Base-by-base conservation (phyloP, 805 yeast species). In the Wickerhamiella spandovensis region DNA sequence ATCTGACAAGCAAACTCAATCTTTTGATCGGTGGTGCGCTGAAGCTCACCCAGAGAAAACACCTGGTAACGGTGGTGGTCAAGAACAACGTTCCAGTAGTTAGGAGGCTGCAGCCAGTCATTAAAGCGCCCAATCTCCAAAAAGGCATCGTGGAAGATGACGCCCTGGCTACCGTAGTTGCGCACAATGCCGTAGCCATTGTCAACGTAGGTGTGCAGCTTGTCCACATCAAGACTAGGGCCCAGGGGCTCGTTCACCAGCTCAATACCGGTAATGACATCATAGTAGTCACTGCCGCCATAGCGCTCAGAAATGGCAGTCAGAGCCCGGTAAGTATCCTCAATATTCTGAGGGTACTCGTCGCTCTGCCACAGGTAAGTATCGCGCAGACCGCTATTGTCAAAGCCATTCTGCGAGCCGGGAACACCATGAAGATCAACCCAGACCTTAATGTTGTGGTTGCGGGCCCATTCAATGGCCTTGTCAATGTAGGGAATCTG, bases 351-450 rank as follows among this genome's bases (percentile, higher is more conserved):
- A 51, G 73, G 71, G 32, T 70, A 73, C 44, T 72, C 62, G 60
- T 39, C 74, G 48, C 30, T 43, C 48, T 54, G 82, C 78, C 84
- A 87, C 2, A 65, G 65, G 46, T 72, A 61, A 1, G 59, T 39
- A 62, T 82, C 96, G 60, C 95, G 76, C 54, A 77, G 69, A 24
- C 97, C 97, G 8, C 95, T 85, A 71, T 89, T 89, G 67, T 89
- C 97, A 61, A 87, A 90, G 13, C 97, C 97, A 64, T 89, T 89
- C 66, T 89, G 97, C 21, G 95, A 84, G 21, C 96, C 97, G 32
- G 95, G 94, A n/a, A 84, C 95, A 54, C 97, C 97, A 64, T 89
- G 97, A 61, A 89, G 67, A 65, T 90, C 97, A 43, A 89, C 74
- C 96, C 95, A 87, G 22, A 79, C 95, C 62, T 81, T 80, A 55